A percentile compares a stretch with the other conserved stretches of the same genome.
phyloP scores from a whole-genome alignment of 352 stramenopile genomes.

The Pythium sukuiense region DNA sequence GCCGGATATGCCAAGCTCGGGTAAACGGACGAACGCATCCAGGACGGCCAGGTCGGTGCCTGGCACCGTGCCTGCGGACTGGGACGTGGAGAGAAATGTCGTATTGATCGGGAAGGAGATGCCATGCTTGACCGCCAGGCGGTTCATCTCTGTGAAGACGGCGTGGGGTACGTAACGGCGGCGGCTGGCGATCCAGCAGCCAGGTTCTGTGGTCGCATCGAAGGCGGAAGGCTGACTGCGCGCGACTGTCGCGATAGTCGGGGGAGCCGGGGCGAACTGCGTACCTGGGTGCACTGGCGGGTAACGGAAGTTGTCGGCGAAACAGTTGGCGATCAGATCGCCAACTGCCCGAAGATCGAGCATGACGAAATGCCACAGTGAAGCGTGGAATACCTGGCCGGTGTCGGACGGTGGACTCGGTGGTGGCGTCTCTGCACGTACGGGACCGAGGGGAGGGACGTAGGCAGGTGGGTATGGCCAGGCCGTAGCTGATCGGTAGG shows the following conservation, averaged over 20 bases:
- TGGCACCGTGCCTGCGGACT: neutral
- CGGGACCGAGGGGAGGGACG: neutral
- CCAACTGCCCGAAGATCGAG: neutral
- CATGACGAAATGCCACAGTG: neutral
- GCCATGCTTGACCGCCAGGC: neutral
- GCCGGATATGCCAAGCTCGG: conserved; percentile 6
- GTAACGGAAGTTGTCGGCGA: neutral
- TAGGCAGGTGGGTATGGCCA: neutral
- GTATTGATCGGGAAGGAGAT: neutral
- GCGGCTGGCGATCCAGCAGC: neutral
- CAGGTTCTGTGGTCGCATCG: neutral
- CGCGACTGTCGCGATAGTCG: neutral
- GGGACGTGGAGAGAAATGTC: neutral
- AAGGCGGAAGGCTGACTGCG: neutral
- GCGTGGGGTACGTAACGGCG: neutral
- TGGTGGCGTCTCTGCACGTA: too few species aligned
- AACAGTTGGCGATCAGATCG: neutral
- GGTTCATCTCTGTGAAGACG: neutral
- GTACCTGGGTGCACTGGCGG: neutral
- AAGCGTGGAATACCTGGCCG: neutral
- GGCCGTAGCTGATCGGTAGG: neutral
- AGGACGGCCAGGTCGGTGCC: conserved; percentile 7
- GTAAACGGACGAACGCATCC: conserved; percentile 5
- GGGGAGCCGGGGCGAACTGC: neutral
- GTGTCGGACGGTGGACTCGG: neutral